A percentile compares a stretch with the other conserved stretches of the same genome.
Conservation (phyloP, 306 rosid species). For the Fagus sylvatica region DNA sequence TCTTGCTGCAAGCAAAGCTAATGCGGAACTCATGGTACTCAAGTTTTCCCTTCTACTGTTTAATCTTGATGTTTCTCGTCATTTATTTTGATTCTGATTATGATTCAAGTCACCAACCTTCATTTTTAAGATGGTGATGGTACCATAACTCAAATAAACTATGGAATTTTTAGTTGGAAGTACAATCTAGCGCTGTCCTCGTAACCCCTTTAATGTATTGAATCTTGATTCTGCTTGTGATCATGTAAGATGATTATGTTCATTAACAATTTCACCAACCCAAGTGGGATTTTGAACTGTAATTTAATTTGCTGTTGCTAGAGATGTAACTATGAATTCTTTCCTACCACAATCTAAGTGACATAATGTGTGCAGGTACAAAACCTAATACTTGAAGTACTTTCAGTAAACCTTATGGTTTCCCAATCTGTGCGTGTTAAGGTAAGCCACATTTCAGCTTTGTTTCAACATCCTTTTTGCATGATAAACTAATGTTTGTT, state of each 20-base stretch:
- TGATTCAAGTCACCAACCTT: neutral
- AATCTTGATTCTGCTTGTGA: neutral
- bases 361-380: slow-evolving; percentile 57
- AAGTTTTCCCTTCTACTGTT: neutral
- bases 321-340: neutral
- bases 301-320: neutral
- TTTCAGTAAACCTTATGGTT: slow-evolving; percentile 62
- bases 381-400: slow-evolving; percentile 83
- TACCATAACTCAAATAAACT: neutral
- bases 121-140: neutral
- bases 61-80: slow-evolving; percentile 1
- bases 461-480: slow-evolving; percentile 13
- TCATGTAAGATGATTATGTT: neutral
- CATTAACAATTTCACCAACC: neutral
- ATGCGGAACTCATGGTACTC: slow-evolving; percentile 88
- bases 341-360: neutral
- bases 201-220: neutral
- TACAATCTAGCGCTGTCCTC: neutral
- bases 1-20: slow-evolving; percentile 74
- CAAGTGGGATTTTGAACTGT: neutral
- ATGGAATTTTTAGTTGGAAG: neutral
- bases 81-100: neutral
- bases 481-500: slow-evolving; percentile 5
- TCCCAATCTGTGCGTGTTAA: slow-evolving; percentile 64
- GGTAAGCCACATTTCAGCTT: slow-evolving; percentile 43